These are phyloP conservation scores for Pythium oligandrum DNA, from an alignment of 352 stramenopile genomes.

Conservation along the genomic window DNA sequence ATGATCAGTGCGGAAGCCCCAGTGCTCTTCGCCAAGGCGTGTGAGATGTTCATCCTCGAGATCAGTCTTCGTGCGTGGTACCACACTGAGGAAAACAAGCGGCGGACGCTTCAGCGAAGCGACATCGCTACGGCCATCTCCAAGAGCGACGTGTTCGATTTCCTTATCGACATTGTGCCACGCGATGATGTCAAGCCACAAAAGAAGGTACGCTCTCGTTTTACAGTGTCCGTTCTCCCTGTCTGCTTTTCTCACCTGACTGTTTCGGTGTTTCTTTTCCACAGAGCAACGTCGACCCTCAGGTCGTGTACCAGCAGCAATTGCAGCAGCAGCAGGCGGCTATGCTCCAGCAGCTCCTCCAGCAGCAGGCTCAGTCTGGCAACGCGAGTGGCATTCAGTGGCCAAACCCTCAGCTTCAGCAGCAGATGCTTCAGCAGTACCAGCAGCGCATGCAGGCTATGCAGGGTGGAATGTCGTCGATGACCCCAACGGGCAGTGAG, in stretches of 20 bases:
- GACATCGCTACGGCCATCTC: conserved; percentile 89
- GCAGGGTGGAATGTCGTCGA: conserved; percentile 36
- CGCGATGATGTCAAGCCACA: conserved; percentile 83
- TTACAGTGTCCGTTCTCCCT: background rate
- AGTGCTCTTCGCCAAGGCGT: conserved; percentile 92
- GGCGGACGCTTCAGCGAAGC: conserved; percentile 88
- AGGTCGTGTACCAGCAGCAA: conserved; percentile 84
- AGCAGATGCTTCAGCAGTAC: conserved; percentile 89
- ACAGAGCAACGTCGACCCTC: conserved; percentile 59
- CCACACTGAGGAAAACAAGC: conserved; percentile 91
- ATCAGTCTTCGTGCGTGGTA: conserved; percentile 86
- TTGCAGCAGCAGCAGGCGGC: conserved; percentile 83
- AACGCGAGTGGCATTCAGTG: conserved; percentile 45
- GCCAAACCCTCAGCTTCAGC: conserved; percentile 78
- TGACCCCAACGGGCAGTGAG: conserved; percentile 47
- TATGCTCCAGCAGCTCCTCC: conserved; percentile 85
- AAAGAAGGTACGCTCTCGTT: conserved; percentile 55
- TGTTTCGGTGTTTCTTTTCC: background rate
- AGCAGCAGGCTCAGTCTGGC: conserved; percentile 71
- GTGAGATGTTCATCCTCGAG: conserved; percentile 93
- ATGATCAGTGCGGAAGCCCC: conserved; percentile 93
- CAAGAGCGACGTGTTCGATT: conserved; percentile 91
- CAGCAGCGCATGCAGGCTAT: conserved; percentile 75
- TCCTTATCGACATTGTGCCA: conserved; percentile 90
- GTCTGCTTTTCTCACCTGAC: background rate